These are phyloP conservation scores for Boletus sensibilis DNA, from an alignment of 768 basidiomycete species.

Conservation along the genomic window DNA sequence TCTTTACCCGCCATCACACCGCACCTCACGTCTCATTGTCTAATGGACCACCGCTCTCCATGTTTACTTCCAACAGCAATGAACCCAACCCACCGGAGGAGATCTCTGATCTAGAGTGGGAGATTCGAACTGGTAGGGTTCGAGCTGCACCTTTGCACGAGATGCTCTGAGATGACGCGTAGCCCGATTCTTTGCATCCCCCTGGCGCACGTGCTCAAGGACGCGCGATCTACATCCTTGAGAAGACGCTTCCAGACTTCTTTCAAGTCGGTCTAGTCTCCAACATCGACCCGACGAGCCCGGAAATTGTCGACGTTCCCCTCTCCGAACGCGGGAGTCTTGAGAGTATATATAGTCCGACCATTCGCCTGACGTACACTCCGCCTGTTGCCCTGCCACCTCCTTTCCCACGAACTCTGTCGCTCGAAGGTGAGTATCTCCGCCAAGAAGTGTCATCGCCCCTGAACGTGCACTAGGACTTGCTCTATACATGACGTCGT, in stretches of 20 bases:
- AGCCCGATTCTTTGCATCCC: not conserved
- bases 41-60: conserved; percentile 13
- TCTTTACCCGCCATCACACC: conserved; percentile 8
- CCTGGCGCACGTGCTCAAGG: conserved; percentile 40
- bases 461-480: conserved; percentile 47
- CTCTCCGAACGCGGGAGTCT: conserved; percentile 30
- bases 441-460: not conserved
- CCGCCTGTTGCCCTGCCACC: conserved; percentile 64
- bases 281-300: conserved; percentile 45
- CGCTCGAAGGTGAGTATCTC: conserved; percentile 59
- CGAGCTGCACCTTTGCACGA: conserved; percentile 4
- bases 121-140: conserved; percentile 65
- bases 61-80: conserved; percentile 24
- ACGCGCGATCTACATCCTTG: conserved; percentile 66
- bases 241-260: conserved; percentile 69
- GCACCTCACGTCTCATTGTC: conserved; percentile 2
- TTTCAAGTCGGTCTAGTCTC: conserved; percentile 66
- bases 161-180: conserved; percentile 34
- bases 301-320: conserved; percentile 29
- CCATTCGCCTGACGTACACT: conserved; percentile 62
- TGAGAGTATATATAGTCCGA: conserved; percentile 61
- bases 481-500: conserved; percentile 68
- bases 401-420: conserved; percentile 67
- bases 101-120: conserved; percentile 74
- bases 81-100: conserved; percentile 12